A percentile compares a stretch with the other conserved stretches of the same genome.
Conservation (phyloP, 345 rosid species). For the Lepidium aucheri region DNA sequence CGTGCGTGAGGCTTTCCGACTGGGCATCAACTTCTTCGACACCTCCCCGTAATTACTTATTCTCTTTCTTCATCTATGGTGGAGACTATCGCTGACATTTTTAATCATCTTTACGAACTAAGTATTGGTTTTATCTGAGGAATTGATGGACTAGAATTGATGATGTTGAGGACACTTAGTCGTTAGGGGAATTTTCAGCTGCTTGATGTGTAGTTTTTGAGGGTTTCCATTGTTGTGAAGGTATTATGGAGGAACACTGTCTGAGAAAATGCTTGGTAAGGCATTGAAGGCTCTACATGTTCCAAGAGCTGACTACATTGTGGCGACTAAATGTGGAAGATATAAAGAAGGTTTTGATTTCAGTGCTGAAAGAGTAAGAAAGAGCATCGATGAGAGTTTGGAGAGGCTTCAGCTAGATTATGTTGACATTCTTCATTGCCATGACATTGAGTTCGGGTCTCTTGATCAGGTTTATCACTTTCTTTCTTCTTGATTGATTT, state of each 20-base stretch:
- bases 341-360: slow-evolving; percentile 83
- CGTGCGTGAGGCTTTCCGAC: slow-evolving; percentile 69
- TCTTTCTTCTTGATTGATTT: neutral
- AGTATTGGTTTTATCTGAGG: neutral
- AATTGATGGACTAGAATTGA: neutral
- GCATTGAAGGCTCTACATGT: slow-evolving; percentile 66
- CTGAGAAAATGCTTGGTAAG: slow-evolving; percentile 90
- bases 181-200: neutral
- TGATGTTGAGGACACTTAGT: neutral
- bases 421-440: slow-evolving; percentile 90
- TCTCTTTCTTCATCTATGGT: neutral
- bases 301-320: slow-evolving; percentile 66
- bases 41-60: slow-evolving; percentile 72
- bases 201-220: neutral
- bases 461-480: slow-evolving; percentile 61
- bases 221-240: slow-evolving; percentile 21
- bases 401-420: slow-evolving; percentile 81
- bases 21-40: slow-evolving; percentile 93
- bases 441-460: slow-evolving; percentile 80
- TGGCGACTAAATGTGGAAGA: slow-evolving; percentile 85
- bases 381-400: slow-evolving; percentile 82
- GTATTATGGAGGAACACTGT: slow-evolving; percentile 83
- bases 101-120: neutral
- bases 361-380: slow-evolving; percentile 81
- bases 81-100: neutral